Evolutionary conservation across 1,284 basidiomycete genomes (phyloP).

Genomic region (Marasmius fiardii): DNA sequence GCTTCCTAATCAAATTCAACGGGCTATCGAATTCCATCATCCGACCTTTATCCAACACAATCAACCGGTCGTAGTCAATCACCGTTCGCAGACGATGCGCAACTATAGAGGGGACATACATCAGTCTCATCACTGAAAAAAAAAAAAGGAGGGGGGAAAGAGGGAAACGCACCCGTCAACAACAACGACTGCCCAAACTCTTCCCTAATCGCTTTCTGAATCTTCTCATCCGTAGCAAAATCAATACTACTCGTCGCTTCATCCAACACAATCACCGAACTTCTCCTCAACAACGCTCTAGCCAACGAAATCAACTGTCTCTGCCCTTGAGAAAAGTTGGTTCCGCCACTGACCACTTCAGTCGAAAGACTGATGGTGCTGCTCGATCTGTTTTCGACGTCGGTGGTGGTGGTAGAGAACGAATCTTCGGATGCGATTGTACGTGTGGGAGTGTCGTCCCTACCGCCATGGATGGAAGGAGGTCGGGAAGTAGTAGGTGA

Average conservation of each 20-base stretch:
- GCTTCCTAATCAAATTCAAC: conserved; percentile 67
- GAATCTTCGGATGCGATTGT: conserved; percentile 32
- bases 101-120: conserved; percentile 41
- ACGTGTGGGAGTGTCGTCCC: conserved; percentile 30
- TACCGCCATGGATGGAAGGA: conserved; percentile 34
- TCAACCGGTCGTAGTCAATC: conserved; percentile 76
- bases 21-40: conserved; percentile 85
- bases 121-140: too few species aligned
- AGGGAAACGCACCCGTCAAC: conserved; percentile 44
- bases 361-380: conserved; percentile 64
- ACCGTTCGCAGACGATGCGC: conserved; percentile 72
- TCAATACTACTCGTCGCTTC: conserved; percentile 80
- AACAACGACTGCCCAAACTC: conserved; percentile 68
- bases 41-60: conserved; percentile 80
- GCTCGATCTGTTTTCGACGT: conserved; percentile 45
- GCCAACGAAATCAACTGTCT: conserved; percentile 81
- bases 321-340: conserved; percentile 85
- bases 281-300: conserved; percentile 71
- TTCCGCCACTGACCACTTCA: conserved; percentile 74
- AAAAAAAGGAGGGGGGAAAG: conserved; percentile 3
- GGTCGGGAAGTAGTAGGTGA: conserved; percentile 47
- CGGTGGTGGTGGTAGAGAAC: conserved; percentile 28
- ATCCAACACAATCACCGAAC: conserved; percentile 79
- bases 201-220: conserved; percentile 78
- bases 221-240: conserved; percentile 74